Evolutionary conservation across 2,329 filamentous ascomycete genomes (phyloP).

Genomic region (Myriosclerotinia curreyana): DNA sequence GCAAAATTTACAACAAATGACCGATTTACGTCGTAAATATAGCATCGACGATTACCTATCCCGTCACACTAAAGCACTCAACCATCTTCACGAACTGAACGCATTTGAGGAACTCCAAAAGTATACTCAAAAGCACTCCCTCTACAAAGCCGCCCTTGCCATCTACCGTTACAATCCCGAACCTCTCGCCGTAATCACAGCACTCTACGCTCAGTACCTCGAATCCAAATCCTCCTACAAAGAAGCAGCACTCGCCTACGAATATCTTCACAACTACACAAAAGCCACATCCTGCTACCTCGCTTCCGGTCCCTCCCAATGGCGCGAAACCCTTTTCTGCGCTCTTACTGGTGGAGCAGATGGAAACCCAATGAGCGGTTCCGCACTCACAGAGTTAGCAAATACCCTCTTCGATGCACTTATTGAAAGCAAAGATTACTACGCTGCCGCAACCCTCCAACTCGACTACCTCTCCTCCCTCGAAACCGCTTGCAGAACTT

Average conservation of each 20-base stretch:
- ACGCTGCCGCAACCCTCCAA: conserved; percentile 74
- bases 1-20: conserved; percentile 75
- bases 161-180: conserved; percentile 79
- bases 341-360: conserved; percentile 46
- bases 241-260: conserved; percentile 87
- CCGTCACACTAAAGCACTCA: conserved; percentile 72
- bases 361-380: conserved; percentile 33
- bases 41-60: conserved; percentile 86
- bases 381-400: conserved; percentile 67
- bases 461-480: conserved; percentile 76
- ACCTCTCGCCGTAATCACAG: conserved; percentile 65
- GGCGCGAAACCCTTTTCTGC: conserved; percentile 85
- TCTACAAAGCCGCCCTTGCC: conserved; percentile 74
- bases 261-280: conserved; percentile 72
- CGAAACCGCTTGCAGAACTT: conserved; percentile 65
- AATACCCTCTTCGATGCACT: conserved; percentile 72
- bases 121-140: conserved; percentile 74
- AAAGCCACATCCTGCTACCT: conserved; percentile 82
- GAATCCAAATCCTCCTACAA: conserved; percentile 72
- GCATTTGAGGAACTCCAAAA: conserved; percentile 73
- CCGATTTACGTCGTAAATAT: conserved; percentile 69
- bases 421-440: conserved; percentile 79
- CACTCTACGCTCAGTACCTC: conserved; percentile 76
- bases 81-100: conserved; percentile 69
- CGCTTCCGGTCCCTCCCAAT: conserved; percentile 69